Evolutionary conservation across 108 stramenopile species (phyloP), one percentile per base, ranked within the genome.

Genomic region (Mediolabrus comicus): DNA sequence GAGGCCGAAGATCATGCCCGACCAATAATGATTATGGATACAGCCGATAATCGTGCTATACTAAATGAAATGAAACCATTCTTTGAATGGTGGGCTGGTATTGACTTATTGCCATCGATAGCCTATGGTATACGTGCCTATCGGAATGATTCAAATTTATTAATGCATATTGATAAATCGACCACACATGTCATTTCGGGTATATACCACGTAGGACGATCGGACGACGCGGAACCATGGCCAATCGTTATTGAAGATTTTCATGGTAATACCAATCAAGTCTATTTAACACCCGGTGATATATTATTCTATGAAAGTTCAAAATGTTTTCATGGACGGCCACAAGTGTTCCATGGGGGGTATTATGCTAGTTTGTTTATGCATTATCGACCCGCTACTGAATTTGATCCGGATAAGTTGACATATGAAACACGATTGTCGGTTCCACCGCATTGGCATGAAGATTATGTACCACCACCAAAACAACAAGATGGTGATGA

Each of bases 41-140:
- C 31, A 0, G 3, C 2, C 9, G 65, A 76, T 17, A 83, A 80
- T 69, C 9, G 29, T 8, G 56, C 58, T 0, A 65, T 77, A 13
- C 34, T 92, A 22, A 22, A 84, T 13, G 87, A 87, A 61, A 67
- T 92, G 65, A 71, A 81, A 12, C 83, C 79, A 22, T 81, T 82
- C 54, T 84, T 84, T 29, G 89, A 91, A 74, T 74, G 74, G 32
- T 94, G 89, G 87, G 52, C 65, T 12, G 83, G 85, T 3, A 49
- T 83, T 9, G 75, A 80, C 17, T 71, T 95, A 65, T 70, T 61
- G 7, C 84, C 84, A 24, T 77, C 76, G 19, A 59, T 35, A 10
- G 88, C 89, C 11, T 92, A 92, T 67, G 94, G 92, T 13, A 80
- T 93, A 43, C 84, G 91, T 9, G 73, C 87, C 46, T 96, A 96